Evolutionary conservation across 225 moss, liverwort and hornwort species (phyloP), one percentile per base, ranked within the genome.

Genomic region (Physcomitrium patens): DNA sequence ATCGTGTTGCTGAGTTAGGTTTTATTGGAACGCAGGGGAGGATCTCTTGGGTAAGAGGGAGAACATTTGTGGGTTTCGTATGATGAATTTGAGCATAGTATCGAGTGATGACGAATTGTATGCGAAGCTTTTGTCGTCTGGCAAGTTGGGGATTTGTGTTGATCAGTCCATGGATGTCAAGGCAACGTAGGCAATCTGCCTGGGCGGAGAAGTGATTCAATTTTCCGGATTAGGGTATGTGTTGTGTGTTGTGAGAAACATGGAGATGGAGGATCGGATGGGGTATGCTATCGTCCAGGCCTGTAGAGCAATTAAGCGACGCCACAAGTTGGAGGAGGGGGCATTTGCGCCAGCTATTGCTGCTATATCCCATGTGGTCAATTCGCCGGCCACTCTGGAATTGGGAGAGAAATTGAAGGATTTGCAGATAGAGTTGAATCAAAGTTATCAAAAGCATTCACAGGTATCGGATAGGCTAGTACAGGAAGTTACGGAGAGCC

Each of bases 201-300:
- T 1, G 28, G 23, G 48, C 55, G 23, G 55, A 6, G 3, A 27
- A 67, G 20, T 67, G 61, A 53, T 28, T 31, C 17, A 12, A 0
- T 26, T 48, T 6, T 47, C 12, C 31, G 52, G 31, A 53, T 70
- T 75, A 60, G 80, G 58, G 69, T 64, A 50, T 16, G 45, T 60
- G 16, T 65, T 37, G 31, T 37, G 31, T 53, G 43, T 53, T 16
- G 60, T 17, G 11, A n/a, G 63, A 56, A 67, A 26, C 60, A 20
- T 71, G 37, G 61, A 80, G 61, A 95, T 95, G 93, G 91, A 91
- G 77, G 91, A 91, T 58, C 86, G 91, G 63, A 92, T 92, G 92
- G 89, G 83, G 7, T 67, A 76, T 18, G 93, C 95, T 8, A 89
- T 93, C 10, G 71, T 89, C 63, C 78, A 95, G 65, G 89, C 89